phyloP scores from a whole-genome alignment of 208 protist species.

The Acanthamoeba castellanii region DNA sequence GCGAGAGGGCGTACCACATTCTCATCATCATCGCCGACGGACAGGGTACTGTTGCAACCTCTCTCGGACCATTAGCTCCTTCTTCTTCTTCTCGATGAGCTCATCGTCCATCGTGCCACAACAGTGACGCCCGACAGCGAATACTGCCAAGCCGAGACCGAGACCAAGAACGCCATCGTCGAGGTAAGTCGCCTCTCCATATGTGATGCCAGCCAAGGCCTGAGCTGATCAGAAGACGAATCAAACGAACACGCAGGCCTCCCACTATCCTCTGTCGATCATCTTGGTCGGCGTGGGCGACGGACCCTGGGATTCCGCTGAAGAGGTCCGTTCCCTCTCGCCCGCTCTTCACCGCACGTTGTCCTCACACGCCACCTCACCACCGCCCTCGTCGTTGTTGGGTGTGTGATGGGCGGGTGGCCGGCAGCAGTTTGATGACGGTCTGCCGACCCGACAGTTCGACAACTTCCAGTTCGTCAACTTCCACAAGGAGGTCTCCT shows the following conservation, averaged over 20 bases:
- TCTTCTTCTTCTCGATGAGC: neutral
- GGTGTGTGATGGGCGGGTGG: neutral
- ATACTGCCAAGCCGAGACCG: neutral
- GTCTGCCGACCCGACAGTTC: constrained; percentile 65
- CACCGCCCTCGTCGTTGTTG: no score
- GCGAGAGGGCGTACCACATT: constrained; percentile 86
- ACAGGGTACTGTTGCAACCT: constrained; percentile 76
- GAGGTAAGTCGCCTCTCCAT: neutral
- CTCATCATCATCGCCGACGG: constrained; percentile 89
- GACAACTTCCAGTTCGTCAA: constrained; percentile 77
- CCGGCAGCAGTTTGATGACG: constrained; percentile 87
- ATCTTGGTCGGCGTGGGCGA: constrained; percentile 86
- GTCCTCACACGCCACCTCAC: no score
- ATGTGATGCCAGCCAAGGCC: neutral
- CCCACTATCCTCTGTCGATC: constrained; percentile 88
- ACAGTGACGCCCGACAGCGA: neutral
- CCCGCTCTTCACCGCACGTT: neutral
- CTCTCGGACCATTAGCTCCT: neutral
- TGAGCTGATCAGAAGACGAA: neutral
- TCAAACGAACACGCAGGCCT: constrained; percentile 85
- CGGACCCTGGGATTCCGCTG: constrained; percentile 84
- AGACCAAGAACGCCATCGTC: constrained; percentile 1
- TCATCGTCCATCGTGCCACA: neutral
- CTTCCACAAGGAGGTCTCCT: constrained; percentile 58
- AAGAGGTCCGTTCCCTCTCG: neutral